Percentiles rank a stretch among this genome's conserved stretches.
These are phyloP conservation scores for Plectosphaerella plurivora DNA, from an alignment of 2,329 filamentous ascomycete species.

Conservation along the genomic window DNA sequence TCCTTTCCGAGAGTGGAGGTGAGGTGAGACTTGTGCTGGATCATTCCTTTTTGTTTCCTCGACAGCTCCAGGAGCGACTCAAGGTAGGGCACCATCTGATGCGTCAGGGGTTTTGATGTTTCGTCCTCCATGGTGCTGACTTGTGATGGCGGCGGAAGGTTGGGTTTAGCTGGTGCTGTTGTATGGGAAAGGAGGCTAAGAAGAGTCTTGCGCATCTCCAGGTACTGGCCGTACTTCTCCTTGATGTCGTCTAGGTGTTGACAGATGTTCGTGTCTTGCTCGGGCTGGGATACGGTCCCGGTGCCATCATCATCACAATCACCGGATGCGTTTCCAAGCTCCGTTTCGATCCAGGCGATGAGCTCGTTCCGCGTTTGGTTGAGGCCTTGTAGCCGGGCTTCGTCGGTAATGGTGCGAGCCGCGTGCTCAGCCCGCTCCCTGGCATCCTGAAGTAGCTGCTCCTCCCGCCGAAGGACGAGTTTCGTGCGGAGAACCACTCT, in stretches of 20 bases:
- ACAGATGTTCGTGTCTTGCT: conserved; percentile 23
- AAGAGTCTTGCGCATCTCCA: conserved; percentile 43
- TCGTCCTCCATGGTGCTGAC: conserved; percentile 7
- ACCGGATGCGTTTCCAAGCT: conserved; percentile 49
- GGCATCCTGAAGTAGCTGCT: conserved; percentile 44
- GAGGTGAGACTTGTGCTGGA: conserved; percentile 55
- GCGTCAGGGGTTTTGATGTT: conserved; percentile 5
- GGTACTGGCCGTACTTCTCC: conserved; percentile 50
- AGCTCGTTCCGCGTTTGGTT: conserved; percentile 53
- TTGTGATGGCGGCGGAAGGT: neutral
- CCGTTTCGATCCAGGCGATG: conserved; percentile 62
- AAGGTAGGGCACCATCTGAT: conserved; percentile 51
- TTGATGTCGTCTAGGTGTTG: conserved; percentile 42
- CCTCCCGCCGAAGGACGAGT: conserved; percentile 50
- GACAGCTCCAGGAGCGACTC: conserved; percentile 47
- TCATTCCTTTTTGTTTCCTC: conserved; percentile 51
- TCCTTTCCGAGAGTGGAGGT: conserved; percentile 45
- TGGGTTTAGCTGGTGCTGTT: conserved; percentile 18
- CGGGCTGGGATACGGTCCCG: conserved; percentile 7
- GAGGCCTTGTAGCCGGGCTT: conserved; percentile 47
- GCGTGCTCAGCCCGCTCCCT: conserved; percentile 4
- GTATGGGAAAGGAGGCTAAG: conserved; percentile 32
- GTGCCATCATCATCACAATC: conserved; percentile 14
- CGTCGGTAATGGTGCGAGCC: conserved; percentile 29
- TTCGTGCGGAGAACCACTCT: conserved; percentile 56